Base-by-base conservation (phyloP, 2,329 filamentous ascomycete species). In the Pseudopyricularia javanii region DNA sequence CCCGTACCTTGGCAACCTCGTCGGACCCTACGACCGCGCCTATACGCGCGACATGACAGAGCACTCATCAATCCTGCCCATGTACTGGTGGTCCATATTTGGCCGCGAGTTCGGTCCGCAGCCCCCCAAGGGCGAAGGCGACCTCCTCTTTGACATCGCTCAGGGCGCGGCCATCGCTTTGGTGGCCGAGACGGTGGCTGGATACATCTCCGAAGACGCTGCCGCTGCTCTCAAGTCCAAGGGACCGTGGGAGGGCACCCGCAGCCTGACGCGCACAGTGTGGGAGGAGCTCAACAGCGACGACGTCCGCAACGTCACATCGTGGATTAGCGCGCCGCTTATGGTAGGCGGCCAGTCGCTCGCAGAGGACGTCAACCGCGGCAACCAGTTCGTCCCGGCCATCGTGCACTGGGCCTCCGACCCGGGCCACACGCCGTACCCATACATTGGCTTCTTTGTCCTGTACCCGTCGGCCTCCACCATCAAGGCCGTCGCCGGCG, bases 391-490 rank as follows among this genome's bases (percentile, higher is more conserved):
- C 53, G 69, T 72, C 0, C 72, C 71, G 2, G 69, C 70, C 3
- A 70, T 73, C 33, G 70, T 71, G 1, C 71, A 74, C 56, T 74
- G 71, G 71, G 70, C 70, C 9, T 62, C 65, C 1, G 70, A 74
- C 50, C 62, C 65, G 12, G 49, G 51, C 0, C 69, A 70, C 49
- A 66, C 58, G 26, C 67, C 70, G 0, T 68, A 62, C 33, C 69
- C 69, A 0, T 69, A 70, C 54, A 62, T 63, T 37, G 64, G 63
- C 7, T 70, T 69, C 54, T 70, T 72, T 57, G 62, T 62, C 22
- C 59, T 72, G 22, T 72, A 69, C 52, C 70, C 72, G 0, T 67
- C 66, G 0, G 70, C 72, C 0, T 69, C 70, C 7, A 71, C 70
- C 4, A 65, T 74, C 32, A 58, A 63, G 17, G 68, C 72, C 7